A percentile compares a stretch with the other conserved stretches of the same genome.
Conservation (phyloP, 495 filamentous ascomycete genomes). For the Aspergillus leporis region DNA sequence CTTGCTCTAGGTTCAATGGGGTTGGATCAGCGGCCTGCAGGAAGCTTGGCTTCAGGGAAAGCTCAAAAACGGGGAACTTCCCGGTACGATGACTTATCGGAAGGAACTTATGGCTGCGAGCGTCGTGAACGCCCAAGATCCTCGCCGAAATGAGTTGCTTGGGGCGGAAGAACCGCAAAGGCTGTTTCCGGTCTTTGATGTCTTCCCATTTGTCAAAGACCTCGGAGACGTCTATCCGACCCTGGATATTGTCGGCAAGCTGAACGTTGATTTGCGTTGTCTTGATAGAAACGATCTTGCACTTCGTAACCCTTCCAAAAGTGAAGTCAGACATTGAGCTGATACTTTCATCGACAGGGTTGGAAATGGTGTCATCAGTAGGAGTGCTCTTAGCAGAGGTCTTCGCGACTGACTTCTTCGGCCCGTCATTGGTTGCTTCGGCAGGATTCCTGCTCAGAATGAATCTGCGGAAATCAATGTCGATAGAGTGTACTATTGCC, state of each 20-base stretch:
- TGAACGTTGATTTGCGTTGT: slow-evolving; percentile 89
- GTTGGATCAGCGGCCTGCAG: slow-evolving; percentile 54
- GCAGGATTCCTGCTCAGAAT: slow-evolving; percentile 59
- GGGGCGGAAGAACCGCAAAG: slow-evolving; percentile 67
- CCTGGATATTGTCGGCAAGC: slow-evolving; percentile 85
- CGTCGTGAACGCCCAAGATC: slow-evolving; percentile 85
- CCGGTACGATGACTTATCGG: slow-evolving; percentile 82
- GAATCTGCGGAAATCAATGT: slow-evolving; percentile 59
- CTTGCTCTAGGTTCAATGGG: slow-evolving; percentile 68
- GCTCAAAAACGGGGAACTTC: slow-evolving; percentile 79
- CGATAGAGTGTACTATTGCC: slow-evolving; percentile 67
- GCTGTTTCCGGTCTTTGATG: slow-evolving; percentile 77
- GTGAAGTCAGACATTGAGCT: slow-evolving; percentile 66
- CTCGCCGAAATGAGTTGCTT: slow-evolving; percentile 72
- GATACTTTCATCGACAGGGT: slow-evolving; percentile 69
- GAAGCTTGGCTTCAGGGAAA: slow-evolving; percentile 79
- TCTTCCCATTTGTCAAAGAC: slow-evolving; percentile 85
- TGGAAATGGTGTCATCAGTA: slow-evolving; percentile 47
- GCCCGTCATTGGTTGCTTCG: slow-evolving; percentile 31
- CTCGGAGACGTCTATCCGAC: slow-evolving; percentile 87
- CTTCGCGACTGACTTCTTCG: slow-evolving; percentile 29
- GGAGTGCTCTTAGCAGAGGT: slow-evolving; percentile 24
- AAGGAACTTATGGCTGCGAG: slow-evolving; percentile 85
- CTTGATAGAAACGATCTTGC: slow-evolving; percentile 75
- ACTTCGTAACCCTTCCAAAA: slow-evolving; percentile 77